phyloP scores from a whole-genome alignment of 441 rosid species.

The Adansonia madagascariensis region DNA sequence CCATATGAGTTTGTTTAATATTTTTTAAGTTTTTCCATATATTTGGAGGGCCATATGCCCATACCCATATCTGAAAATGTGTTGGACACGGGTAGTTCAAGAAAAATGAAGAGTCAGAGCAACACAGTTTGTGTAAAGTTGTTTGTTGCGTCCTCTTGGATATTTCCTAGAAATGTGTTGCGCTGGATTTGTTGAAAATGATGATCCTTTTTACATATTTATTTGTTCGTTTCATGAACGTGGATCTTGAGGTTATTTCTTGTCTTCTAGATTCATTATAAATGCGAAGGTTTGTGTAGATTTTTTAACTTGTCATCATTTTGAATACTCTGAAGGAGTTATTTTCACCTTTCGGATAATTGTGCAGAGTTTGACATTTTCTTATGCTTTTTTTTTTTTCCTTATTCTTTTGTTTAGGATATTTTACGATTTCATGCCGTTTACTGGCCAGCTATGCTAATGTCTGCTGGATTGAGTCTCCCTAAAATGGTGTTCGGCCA shows the following conservation, averaged over 20 bases:
- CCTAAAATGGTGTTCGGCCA: slow-evolving; percentile 92
- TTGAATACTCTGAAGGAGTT: neutral
- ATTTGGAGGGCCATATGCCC: too few relatives aligned
- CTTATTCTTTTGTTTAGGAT: slow-evolving; percentile 56
- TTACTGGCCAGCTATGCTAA: slow-evolving; percentile 98
- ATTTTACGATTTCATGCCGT: slow-evolving; percentile 94
- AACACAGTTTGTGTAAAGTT: neutral
- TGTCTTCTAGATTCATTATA: neutral
- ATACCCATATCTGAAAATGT: too few relatives aligned
- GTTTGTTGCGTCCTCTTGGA: neutral
- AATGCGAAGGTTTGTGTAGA: neutral
- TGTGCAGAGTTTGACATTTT: neutral
- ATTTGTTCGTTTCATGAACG: neutral
- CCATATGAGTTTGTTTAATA: too few relatives aligned
- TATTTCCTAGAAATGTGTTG: neutral
- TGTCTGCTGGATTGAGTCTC: slow-evolving; percentile 86
- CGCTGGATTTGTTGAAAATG: neutral
- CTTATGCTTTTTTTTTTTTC: neutral
- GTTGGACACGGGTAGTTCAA: too few relatives aligned
- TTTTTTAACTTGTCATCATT: neutral
- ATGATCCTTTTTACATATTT: neutral
- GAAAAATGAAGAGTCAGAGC: too few relatives aligned
- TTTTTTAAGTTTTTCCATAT: too few relatives aligned
- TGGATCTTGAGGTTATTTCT: neutral
- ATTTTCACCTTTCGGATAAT: neutral